Evolutionary conservation across 225 moss, liverwort and hornwort species (phyloP).

Genomic region (Bryoerythrophyllum caledonicum): DNA sequence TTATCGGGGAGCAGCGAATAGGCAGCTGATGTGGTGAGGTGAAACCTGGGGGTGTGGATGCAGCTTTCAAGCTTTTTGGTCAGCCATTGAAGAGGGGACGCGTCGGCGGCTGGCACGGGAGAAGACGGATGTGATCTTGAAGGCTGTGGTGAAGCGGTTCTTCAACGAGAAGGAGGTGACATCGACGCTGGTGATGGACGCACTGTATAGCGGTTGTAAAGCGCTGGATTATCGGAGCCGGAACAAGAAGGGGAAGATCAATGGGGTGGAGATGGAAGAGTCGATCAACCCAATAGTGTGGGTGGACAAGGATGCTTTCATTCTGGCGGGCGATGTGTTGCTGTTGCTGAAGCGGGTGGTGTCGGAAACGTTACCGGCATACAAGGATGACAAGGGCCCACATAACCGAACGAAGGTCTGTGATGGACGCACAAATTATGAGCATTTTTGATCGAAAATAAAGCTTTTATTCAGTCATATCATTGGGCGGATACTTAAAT

Average conservation of each 20-base stretch:
- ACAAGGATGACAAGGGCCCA: slow-evolving; percentile 99
- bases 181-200: slow-evolving; percentile 98
- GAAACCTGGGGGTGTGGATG: slow-evolving; percentile 24
- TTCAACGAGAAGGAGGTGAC: slow-evolving; percentile 99
- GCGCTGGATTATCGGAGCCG: slow-evolving; percentile 94
- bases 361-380: slow-evolving; percentile 86
- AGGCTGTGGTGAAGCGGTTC: slow-evolving; percentile 96
- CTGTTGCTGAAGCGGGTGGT: slow-evolving; percentile 87
- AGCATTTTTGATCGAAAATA: too few relatives aligned
- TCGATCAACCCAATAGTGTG: slow-evolving; percentile 84
- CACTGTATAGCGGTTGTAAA: slow-evolving; percentile 99
- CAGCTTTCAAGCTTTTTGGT: slow-evolving; percentile 98
- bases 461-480: too few relatives aligned
- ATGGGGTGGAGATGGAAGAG: slow-evolving; percentile 94
- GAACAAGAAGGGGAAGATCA: slow-evolving; percentile 95
- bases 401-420: slow-evolving; percentile 97
- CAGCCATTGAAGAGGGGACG: slow-evolving; percentile 80
- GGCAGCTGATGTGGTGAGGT: slow-evolving; percentile 5
- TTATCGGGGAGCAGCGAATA: slow-evolving; percentile 1
- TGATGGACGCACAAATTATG: too few relatives aligned
- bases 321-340: slow-evolving; percentile 94
- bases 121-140: slow-evolving; percentile 95
- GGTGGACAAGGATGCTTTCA: slow-evolving; percentile 99
- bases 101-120: slow-evolving; percentile 90
- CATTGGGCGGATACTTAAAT: too few relatives aligned